Evolutionary conservation across 805 yeast genomes (phyloP).

Genomic region (Yarrowia hollandica): DNA sequence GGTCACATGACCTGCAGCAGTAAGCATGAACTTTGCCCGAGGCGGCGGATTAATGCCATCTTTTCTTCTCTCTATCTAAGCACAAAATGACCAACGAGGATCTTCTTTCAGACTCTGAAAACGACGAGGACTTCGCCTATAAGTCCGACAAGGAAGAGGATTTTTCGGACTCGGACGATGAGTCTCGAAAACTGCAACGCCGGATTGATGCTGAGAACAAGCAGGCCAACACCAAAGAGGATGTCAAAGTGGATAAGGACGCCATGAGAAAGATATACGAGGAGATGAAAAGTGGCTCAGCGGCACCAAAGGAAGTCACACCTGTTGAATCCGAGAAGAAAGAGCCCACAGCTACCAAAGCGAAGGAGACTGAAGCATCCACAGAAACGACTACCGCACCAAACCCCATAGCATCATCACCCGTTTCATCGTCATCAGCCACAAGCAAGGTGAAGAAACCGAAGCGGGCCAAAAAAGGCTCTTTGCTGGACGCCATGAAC

Average conservation of each 20-base stretch:
- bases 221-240: neutral
- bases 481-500: conserved; percentile 23
- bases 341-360: neutral
- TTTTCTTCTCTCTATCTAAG: neutral
- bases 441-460: conserved; percentile 23
- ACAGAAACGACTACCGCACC: neutral
- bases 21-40: neutral
- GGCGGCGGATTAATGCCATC: neutral
- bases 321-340: neutral
- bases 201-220: conserved; percentile 9
- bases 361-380: neutral
- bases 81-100: conserved; percentile 11
- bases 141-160: conserved; percentile 29
- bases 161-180: conserved; percentile 28
- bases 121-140: conserved; percentile 28
- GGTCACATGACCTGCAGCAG: conserved; percentile 4
- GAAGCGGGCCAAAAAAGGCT: conserved; percentile 4
- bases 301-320: neutral
- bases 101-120: conserved; percentile 28
- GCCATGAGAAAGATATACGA: conserved; percentile 13
- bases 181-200: conserved; percentile 21
- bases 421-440: conserved; percentile 4
- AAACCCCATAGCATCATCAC: neutral
- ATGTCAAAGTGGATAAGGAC: conserved; percentile 24
- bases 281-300: conserved; percentile 18